A percentile compares a stretch with the other conserved stretches of the same genome.
phyloP scores from a whole-genome alignment of 352 stramenopile species.

The Phytopythium oedochilum region DNA sequence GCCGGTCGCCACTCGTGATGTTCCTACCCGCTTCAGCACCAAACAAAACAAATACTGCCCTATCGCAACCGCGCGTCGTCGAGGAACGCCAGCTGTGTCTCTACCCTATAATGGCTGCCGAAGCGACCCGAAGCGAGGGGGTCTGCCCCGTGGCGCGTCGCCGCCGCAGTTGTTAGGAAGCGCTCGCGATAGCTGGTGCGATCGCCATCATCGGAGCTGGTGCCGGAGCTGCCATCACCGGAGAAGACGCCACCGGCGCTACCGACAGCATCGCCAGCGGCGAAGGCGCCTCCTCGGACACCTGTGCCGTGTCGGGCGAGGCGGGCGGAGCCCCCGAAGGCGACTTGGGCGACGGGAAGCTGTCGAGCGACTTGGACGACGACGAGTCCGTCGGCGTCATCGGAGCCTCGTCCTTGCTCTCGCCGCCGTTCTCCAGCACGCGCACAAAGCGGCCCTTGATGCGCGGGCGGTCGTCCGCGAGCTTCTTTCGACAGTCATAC shows the following conservation, averaged over 20 bases:
- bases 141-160: background rate
- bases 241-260: constrained; percentile 10
- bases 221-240: constrained; percentile 7
- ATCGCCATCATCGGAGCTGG: constrained; percentile 11
- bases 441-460: constrained; percentile 93
- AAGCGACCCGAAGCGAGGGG: background rate
- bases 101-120: constrained; percentile 5
- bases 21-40: constrained; percentile 3
- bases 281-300: constrained; percentile 3
- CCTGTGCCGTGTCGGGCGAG: constrained; percentile 7
- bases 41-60: constrained; percentile 9
- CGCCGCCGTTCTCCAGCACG: constrained; percentile 51
- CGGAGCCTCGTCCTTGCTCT: constrained; percentile 37
- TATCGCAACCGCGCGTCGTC: constrained; percentile 2
- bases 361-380: constrained; percentile 6
- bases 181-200: constrained; percentile 35
- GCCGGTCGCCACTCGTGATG: constrained; percentile 5
- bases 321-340: constrained; percentile 12
- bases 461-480: constrained; percentile 94
- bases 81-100: constrained; percentile 4
- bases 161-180: constrained; percentile 15
- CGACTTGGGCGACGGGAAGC: constrained; percentile 29
- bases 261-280: constrained; percentile 6
- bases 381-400: constrained; percentile 18
- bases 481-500: constrained; percentile 98